These are phyloP conservation scores for Blastobotrys niveus DNA, from an alignment of 1,139 yeast species.

Conservation along the genomic window DNA sequence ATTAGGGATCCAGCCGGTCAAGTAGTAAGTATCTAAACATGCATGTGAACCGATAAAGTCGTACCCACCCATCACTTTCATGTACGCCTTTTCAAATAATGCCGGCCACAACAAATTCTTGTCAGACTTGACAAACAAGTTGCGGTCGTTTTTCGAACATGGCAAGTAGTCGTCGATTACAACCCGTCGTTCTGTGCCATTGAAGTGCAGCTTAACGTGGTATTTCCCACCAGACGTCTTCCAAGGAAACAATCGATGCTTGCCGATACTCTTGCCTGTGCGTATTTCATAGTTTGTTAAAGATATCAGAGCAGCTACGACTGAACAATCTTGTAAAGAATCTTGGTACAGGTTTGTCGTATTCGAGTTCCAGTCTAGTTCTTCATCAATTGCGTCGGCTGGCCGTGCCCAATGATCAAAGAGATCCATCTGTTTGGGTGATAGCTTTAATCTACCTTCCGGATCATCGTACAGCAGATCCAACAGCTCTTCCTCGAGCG, in stretches of 20 bases:
- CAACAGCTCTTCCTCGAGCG: conserved; percentile 14
- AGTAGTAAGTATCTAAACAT: conserved; percentile 61
- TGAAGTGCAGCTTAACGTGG: conserved; percentile 44
- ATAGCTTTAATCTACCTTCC: conserved; percentile 19
- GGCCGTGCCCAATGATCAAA: conserved; percentile 28
- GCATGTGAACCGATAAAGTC: conserved; percentile 71
- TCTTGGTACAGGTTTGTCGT: conserved; percentile 44
- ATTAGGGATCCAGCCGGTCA: conserved; percentile 76
- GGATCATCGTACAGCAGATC: conserved; percentile 19
- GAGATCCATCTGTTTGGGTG: conserved; percentile 21
- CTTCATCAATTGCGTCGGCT: conserved; percentile 19
- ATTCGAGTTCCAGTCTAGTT: conserved; percentile 15
- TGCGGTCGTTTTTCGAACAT: conserved; percentile 22
- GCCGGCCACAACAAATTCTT: conserved; percentile 53
- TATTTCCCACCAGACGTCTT: conserved; percentile 32
- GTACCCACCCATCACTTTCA: conserved; percentile 61
- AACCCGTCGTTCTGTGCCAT: conserved; percentile 54
- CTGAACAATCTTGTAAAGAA: conserved; percentile 64
- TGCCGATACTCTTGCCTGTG: conserved; percentile 20
- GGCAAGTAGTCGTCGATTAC: conserved; percentile 47
- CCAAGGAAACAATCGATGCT: conserved; percentile 25
- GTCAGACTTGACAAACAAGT: conserved; percentile 38
- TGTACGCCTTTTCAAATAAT: conserved; percentile 67
- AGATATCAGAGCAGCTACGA: conserved; percentile 60
- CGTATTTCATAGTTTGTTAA: conserved; percentile 29